phyloP scores from a whole-genome alignment of 345 rosid genomes.

The Gossypium herbaceum region DNA sequence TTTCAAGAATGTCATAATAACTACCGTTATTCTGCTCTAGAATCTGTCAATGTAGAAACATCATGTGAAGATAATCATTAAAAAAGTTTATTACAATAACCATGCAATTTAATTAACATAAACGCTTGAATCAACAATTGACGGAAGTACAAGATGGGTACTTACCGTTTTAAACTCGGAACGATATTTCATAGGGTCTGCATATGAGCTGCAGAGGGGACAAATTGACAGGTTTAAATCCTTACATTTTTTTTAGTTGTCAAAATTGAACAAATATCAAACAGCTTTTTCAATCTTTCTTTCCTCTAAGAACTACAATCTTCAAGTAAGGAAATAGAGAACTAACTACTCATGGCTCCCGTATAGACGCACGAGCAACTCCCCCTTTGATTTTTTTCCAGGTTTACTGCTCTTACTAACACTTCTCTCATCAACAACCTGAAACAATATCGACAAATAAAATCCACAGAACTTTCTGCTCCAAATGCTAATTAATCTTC shows the following conservation, averaged over 20 bases:
- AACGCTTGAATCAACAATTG: background rate
- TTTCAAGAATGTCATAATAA: constrained; percentile 30
- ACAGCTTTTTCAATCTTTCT: background rate
- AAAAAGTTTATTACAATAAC: background rate
- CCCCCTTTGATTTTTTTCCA: constrained; percentile 18
- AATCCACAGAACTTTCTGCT: background rate
- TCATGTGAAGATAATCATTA: background rate
- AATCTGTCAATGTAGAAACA: constrained; percentile 24
- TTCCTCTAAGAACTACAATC: background rate
- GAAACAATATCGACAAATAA: constrained; percentile 10
- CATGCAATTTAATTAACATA: background rate
- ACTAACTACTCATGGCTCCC: constrained; percentile 54
- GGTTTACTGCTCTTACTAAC: constrained; percentile 32
- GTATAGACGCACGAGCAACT: constrained; percentile 45
- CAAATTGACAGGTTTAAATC: constrained; percentile 1
- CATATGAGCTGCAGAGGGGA: constrained; percentile 36
- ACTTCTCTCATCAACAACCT: constrained; percentile 43
- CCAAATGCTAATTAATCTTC: background rate
- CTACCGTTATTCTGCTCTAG: constrained; percentile 38
- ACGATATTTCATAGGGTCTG: constrained; percentile 33
- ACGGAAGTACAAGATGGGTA: background rate
- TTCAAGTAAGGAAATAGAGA: constrained; percentile 14
- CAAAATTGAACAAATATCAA: background rate
- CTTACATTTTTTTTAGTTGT: background rate
- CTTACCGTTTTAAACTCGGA: constrained; percentile 44